Percentiles rank a stretch among this genome's conserved stretches.
These are phyloP conservation scores for Cyamopsis tetragonoloba DNA, from an alignment of 306 rosid species.

Conservation along the genomic window DNA sequence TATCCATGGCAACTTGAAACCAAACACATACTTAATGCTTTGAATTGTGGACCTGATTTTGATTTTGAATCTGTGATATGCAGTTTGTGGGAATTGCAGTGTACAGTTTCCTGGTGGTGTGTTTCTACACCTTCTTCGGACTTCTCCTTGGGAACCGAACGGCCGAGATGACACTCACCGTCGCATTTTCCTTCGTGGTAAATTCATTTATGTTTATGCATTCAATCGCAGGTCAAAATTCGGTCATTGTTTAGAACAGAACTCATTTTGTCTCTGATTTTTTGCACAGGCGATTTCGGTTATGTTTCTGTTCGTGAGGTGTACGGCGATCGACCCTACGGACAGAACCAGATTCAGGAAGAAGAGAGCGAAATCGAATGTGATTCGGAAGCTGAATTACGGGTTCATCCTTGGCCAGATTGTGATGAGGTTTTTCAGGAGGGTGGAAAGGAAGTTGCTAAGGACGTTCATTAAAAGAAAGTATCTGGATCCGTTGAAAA, in stretches of 20 bases:
- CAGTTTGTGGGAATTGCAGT: conserved; percentile 83
- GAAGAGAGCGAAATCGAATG: conserved; percentile 36
- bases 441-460: conserved; percentile 77
- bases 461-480: conserved; percentile 73
- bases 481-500: conserved; percentile 68
- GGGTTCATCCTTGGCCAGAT: conserved; percentile 67
- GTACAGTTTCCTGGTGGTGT: conserved; percentile 54
- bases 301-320: conserved; percentile 69
- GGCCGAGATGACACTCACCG: conserved; percentile 61
- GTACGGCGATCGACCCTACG: conserved; percentile 85
- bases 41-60: too few relatives aligned
- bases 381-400: conserved; percentile 43
- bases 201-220: not conserved
- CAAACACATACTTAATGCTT: too few relatives aligned
- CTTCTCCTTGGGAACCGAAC: conserved; percentile 66
- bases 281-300: conserved; percentile 55
- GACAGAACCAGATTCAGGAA: conserved; percentile 64
- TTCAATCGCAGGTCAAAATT: not conserved
- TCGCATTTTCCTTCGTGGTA: conserved; percentile 56
- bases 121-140: conserved; percentile 77
- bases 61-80: not conserved
- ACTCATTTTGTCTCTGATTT: not conserved
- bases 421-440: conserved; percentile 63
- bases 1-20: too few relatives aligned
- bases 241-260: too few relatives aligned